Base-by-base conservation (phyloP, 352 stramenopile species). In the Globisporangium megalacanthum region DNA sequence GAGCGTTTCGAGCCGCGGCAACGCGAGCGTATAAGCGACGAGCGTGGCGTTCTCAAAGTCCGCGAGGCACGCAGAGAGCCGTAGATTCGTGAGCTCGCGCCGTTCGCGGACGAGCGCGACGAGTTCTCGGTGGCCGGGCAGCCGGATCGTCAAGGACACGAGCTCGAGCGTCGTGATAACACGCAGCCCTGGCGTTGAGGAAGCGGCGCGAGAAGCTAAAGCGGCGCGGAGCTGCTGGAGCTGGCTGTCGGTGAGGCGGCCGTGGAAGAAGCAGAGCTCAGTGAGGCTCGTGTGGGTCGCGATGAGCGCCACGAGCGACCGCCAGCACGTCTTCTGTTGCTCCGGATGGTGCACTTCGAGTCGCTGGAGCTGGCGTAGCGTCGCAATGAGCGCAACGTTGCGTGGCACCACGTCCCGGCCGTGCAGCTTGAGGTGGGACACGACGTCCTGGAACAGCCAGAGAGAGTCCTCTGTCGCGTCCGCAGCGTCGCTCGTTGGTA, bases 311-410 rank as follows among this genome's bases (percentile, higher is more conserved):
- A 52, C 49, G 49, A 71, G 70, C 13, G 69, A 86, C n/a, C 58
- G 52, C 69, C 68, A 76, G 47, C 54, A 75, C 15, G 62, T 89
- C 29, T 68, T 62, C 55, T 84, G 77, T 65, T 88, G 79, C 22
- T 91, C 83, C 15, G 76, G 79, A 46, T 93, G 80, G 39, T 93
- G 83, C 8, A 93, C 64, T 58, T 93, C 80, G 9, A 93, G 69
- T 33, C 83, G 69, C 15, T 51, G 63, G 20, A 93, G 69, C 2
- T 46, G 48, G 17, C 55, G 59, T 7, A 93, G 69, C 8, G 56
- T 46, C 22, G 76, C 46, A 33, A 93, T 67, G 31, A 79, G 59
- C 49, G 60, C 44, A 35, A 72, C 55, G 54, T 88, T 91, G 14
- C 70, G 55, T 17, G 70, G 55, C 9, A 69, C 69, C n/a, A 93